Conservation (phyloP, 805 yeast genomes). For the Starmerella roubikii region DNA sequence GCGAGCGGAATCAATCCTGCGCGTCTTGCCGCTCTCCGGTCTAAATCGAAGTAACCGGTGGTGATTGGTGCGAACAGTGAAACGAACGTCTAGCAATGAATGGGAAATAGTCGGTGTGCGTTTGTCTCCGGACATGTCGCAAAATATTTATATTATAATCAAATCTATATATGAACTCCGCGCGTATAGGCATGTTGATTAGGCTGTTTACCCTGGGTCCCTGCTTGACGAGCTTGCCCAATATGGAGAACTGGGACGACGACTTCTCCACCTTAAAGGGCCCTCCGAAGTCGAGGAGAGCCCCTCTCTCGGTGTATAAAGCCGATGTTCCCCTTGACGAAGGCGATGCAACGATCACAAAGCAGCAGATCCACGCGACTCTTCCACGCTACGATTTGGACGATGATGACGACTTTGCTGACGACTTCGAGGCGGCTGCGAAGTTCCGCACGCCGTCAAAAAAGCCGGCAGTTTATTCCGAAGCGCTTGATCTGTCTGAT, state of each 20-base stretch:
- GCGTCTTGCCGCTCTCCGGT: slow-evolving; percentile 13
- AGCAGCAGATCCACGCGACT: not conserved
- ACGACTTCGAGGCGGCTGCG: slow-evolving; percentile 12
- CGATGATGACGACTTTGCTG: slow-evolving; percentile 16
- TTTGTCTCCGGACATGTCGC: too few relatives aligned
- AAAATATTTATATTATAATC: too few relatives aligned
- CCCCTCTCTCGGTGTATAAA: slow-evolving; percentile 10
- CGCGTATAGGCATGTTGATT: too few relatives aligned
- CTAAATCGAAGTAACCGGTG: too few relatives aligned
- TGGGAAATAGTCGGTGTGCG: too few relatives aligned
- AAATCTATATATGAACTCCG: too few relatives aligned
- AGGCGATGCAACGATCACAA: not conserved
- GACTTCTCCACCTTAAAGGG: slow-evolving; percentile 18
- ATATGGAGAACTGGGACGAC: slow-evolving; percentile 20
- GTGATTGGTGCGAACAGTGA: too few relatives aligned
- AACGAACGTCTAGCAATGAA: too few relatives aligned
- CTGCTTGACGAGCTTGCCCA: too few relatives aligned
- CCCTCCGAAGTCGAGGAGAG: slow-evolving; percentile 1
- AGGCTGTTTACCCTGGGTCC: not conserved
- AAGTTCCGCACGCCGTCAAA: not conserved
- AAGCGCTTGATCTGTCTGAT: slow-evolving; percentile 9
- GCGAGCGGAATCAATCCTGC: slow-evolving; percentile 14
- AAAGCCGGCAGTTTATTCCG: not conserved
- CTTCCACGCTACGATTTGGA: slow-evolving; percentile 1
- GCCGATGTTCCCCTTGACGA: slow-evolving; percentile 11